Percentiles rank a stretch among this genome's conserved stretches.
Conservation (phyloP, 1,284 basidiomycete genomes). For the Naganishia liquefaciens region DNA sequence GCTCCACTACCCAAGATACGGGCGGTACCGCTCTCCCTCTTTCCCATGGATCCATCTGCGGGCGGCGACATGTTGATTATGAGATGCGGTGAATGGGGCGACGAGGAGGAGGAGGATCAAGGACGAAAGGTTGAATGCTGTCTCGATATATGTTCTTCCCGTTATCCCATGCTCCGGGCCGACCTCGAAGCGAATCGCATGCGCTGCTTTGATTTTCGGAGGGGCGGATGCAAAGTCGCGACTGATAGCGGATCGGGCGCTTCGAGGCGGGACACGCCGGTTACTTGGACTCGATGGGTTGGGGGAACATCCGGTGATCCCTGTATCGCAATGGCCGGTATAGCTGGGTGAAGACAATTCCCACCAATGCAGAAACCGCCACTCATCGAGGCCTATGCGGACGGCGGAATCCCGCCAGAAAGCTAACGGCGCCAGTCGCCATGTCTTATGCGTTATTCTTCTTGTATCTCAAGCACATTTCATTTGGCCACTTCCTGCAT, state of each 20-base stretch:
- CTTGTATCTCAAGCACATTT: no score
- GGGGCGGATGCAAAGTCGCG: background rate
- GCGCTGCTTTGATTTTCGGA: background rate
- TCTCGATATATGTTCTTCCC: background rate
- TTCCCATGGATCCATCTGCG: conserved; percentile 42
- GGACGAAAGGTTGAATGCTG: background rate
- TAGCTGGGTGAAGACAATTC: no score
- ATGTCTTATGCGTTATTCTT: no score
- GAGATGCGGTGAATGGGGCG: background rate
- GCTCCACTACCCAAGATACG: conserved; percentile 88
- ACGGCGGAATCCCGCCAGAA: no score
- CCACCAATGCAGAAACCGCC: no score
- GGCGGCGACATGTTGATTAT: conserved; percentile 40
- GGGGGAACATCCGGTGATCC: no score
- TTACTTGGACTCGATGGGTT: background rate
- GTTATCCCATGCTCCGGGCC: background rate
- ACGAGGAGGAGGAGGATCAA: background rate
- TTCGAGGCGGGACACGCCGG: background rate
- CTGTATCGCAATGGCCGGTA: no score
- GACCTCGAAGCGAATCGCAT: background rate
- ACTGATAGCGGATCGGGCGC: background rate
- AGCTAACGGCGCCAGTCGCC: no score
- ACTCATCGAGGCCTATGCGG: no score
- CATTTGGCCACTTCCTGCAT: no score
- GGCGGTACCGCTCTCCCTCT: conserved; percentile 79